Percentiles rank a stretch among this genome's conserved stretches.
Evolutionary conservation across 352 stramenopile species (phyloP).

Genomic region (Phytophthora capsici): DNA sequence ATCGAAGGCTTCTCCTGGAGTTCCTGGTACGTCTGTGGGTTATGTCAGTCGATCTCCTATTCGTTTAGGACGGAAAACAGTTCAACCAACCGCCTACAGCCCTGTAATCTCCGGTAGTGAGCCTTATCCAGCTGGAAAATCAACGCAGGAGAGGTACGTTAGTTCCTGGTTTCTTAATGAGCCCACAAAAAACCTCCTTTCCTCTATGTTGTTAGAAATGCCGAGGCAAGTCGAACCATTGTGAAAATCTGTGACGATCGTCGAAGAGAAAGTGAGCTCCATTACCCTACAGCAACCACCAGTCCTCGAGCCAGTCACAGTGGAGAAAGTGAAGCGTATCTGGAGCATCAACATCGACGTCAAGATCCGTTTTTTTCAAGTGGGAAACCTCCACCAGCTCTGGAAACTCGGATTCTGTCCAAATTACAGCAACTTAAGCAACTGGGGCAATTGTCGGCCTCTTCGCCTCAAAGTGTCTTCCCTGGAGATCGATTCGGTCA

Average conservation of each 20-base stretch:
- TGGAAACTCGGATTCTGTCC: conserved; percentile 64
- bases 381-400: conserved; percentile 38
- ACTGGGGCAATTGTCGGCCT: conserved; percentile 57
- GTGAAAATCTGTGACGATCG: conserved; percentile 77
- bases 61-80: conserved; percentile 65
- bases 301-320: background rate
- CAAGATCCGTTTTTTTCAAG: conserved; percentile 46
- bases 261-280: conserved; percentile 60
- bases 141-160: conserved; percentile 66
- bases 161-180: too few relatives aligned
- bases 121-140: conserved; percentile 66
- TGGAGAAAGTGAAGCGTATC: conserved; percentile 26
- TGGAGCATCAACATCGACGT: conserved; percentile 34
- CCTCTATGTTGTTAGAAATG: conserved; percentile 53
- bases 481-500: conserved; percentile 72
- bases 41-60: conserved; percentile 57
- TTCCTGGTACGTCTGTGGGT: conserved; percentile 24
- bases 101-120: conserved; percentile 15
- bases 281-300: conserved; percentile 38
- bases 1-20: conserved; percentile 32
- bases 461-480: conserved; percentile 67
- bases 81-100: conserved; percentile 39
- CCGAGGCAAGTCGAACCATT: conserved; percentile 64
- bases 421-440: conserved; percentile 73
- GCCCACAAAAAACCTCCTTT: background rate